phyloP scores from a whole-genome alignment of 129 eudicot genomes.

The Heracleum sosnowskyi region DNA sequence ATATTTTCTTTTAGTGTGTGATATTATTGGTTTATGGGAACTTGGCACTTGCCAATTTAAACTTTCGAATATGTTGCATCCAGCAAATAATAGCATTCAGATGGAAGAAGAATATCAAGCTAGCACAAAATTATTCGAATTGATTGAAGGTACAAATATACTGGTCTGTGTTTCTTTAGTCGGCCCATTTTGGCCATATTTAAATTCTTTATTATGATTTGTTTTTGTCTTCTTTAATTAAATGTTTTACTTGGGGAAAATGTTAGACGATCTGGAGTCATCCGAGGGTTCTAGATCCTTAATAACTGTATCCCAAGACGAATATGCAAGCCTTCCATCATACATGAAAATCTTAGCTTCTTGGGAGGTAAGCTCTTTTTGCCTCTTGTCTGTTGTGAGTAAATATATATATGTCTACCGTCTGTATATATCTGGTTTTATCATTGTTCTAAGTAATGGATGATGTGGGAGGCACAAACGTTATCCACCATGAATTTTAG shows the following conservation, averaged over 20 bases:
- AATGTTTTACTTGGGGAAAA: conserved; percentile 25
- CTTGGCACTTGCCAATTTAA: background rate
- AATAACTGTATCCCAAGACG: conserved; percentile 42
- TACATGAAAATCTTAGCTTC: conserved; percentile 67
- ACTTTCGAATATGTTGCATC: background rate
- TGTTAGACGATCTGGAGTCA: conserved; percentile 22
- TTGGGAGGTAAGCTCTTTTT: conserved; percentile 54
- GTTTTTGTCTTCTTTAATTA: conserved; percentile 3
- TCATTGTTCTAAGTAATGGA: background rate
- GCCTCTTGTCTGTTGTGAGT: background rate
- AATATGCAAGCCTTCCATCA: conserved; percentile 74
- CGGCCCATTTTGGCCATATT: background rate
- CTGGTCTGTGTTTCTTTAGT: background rate
- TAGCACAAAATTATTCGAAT: conserved; percentile 15
- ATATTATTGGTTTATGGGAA: background rate
- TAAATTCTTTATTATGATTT: background rate
- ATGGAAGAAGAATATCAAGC: conserved; percentile 28
- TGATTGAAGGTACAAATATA: conserved; percentile 29
- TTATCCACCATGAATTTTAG: background rate
- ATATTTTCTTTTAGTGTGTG: background rate
- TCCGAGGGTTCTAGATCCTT: conserved; percentile 24
- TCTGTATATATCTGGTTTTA: background rate
- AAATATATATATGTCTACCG: background rate
- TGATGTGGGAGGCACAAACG: background rate
- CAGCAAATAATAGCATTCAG: conserved; percentile 32